Percentiles rank a stretch among this genome's conserved stretches.
Evolutionary conservation across 495 filamentous ascomycete species (phyloP).

Genomic region (Ascodesmis nigricans): DNA sequence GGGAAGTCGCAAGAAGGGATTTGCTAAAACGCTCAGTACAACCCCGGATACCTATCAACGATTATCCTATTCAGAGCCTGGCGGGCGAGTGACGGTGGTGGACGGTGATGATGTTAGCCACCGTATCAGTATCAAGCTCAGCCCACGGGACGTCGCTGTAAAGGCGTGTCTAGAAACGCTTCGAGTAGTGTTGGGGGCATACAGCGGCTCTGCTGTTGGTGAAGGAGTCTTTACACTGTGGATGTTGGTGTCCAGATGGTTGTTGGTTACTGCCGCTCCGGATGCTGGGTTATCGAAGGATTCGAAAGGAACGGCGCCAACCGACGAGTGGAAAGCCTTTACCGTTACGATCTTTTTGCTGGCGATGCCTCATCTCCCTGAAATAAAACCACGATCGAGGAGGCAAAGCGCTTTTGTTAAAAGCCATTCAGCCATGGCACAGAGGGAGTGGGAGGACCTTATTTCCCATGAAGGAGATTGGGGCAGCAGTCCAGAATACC

Average conservation of each 20-base stretch:
- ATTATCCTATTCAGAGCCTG: conserved; percentile 17
- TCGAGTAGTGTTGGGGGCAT: conserved; percentile 14
- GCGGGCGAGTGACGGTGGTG: conserved; percentile 19
- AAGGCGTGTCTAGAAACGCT: conserved; percentile 17
- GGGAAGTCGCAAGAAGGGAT: conserved; percentile 20
- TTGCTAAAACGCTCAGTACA: conserved; percentile 18
- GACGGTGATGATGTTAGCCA: conserved; percentile 20
- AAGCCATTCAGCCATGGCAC: conserved; percentile 35
- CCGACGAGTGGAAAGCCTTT: conserved; percentile 54
- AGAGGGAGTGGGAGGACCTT: conserved; percentile 42
- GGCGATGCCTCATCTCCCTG: conserved; percentile 30
- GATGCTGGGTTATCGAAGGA: conserved; percentile 5
- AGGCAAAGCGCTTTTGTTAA: conserved; percentile 34
- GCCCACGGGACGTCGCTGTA: conserved; percentile 15
- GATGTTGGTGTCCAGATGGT: conserved; percentile 16
- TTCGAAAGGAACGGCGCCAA: conserved; percentile 9
- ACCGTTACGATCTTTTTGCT: conserved; percentile 48
- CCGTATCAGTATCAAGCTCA: conserved; percentile 17
- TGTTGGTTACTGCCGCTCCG: conserved; percentile 6
- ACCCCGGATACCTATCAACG: conserved; percentile 17
- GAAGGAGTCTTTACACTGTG: conserved; percentile 17
- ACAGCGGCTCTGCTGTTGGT: conserved; percentile 9
- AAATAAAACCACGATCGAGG: conserved; percentile 25
- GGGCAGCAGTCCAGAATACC: conserved; percentile 39
- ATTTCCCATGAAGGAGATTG: conserved; percentile 34